Conservation (phyloP, 345 rosid species). For the Passiflora organensis region DNA sequence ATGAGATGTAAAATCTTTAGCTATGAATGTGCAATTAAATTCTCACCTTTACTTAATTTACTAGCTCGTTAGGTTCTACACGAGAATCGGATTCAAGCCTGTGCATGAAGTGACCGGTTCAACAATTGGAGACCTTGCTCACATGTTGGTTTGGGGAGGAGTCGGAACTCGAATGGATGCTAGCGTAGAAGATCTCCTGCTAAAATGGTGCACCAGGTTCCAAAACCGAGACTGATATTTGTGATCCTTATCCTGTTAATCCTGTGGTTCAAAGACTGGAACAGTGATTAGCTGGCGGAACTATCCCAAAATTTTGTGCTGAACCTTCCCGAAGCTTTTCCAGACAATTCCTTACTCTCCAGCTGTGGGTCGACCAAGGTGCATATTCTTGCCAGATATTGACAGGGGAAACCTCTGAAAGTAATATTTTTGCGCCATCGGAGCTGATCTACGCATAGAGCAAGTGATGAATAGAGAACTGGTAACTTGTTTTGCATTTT, state of each 20-base stretch:
- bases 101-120: conserved; percentile 86
- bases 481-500: background rate
- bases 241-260: background rate
- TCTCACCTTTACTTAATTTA: background rate
- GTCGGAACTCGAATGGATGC: conserved; percentile 93
- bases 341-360: no score
- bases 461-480: no score
- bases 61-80: conserved; percentile 82
- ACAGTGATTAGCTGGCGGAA: background rate
- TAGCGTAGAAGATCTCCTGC: conserved; percentile 52
- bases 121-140: conserved; percentile 60
- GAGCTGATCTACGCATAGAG: no score
- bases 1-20: background rate
- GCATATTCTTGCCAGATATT: background rate
- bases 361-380: background rate
- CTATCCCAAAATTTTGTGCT: no score
- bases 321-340: background rate
- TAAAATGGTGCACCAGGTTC: conserved; percentile 70
- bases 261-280: background rate
- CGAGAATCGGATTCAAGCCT: conserved; percentile 62
- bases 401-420: background rate
- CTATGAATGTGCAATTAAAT: background rate
- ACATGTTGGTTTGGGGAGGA: conserved; percentile 94
- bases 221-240: conserved; percentile 20
- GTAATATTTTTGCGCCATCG: no score